Evolutionary conservation across 1,284 basidiomycete genomes (phyloP).

Genomic region (Fomes fomentarius): DNA sequence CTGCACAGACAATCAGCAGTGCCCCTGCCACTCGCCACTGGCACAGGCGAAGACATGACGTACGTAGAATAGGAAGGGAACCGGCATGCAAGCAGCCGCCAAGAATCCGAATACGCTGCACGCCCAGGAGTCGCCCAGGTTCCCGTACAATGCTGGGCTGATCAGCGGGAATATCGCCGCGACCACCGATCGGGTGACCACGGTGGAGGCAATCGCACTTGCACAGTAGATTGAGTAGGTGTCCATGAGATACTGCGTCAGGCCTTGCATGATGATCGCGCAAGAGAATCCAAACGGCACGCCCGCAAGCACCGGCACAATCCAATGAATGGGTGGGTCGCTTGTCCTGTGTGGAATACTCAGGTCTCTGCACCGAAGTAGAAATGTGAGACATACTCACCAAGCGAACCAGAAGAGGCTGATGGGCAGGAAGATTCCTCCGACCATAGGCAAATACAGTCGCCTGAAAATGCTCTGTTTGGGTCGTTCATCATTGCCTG

Average conservation of each 20-base stretch:
- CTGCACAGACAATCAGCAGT: constrained; percentile 32
- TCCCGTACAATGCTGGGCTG: constrained; percentile 57
- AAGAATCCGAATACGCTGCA: constrained; percentile 65
- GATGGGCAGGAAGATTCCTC: constrained; percentile 56
- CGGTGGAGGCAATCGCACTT: constrained; percentile 69
- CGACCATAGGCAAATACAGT: constrained; percentile 58
- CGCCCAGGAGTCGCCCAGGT: constrained; percentile 68
- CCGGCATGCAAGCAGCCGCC: constrained; percentile 56
- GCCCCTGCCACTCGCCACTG: background rate
- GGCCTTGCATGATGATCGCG: constrained; percentile 59
- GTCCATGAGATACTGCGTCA: constrained; percentile 70
- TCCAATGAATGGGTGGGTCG: constrained; percentile 59
- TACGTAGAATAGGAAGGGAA: constrained; percentile 53
- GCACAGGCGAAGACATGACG: constrained; percentile 23
- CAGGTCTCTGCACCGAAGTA: background rate
- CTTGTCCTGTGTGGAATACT: constrained; percentile 47
- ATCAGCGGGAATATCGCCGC: constrained; percentile 70
- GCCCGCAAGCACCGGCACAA: constrained; percentile 63
- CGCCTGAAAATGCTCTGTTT: constrained; percentile 43
- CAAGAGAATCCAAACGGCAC: constrained; percentile 68
- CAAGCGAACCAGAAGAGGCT: constrained; percentile 69
- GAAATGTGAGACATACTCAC: constrained; percentile 23
- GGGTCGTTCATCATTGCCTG: background rate
- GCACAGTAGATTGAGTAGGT: constrained; percentile 66
- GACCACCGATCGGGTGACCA: constrained; percentile 65